Conservation (phyloP, 2,329 filamentous ascomycete species). For the Hypoxylon sp. region DNA sequence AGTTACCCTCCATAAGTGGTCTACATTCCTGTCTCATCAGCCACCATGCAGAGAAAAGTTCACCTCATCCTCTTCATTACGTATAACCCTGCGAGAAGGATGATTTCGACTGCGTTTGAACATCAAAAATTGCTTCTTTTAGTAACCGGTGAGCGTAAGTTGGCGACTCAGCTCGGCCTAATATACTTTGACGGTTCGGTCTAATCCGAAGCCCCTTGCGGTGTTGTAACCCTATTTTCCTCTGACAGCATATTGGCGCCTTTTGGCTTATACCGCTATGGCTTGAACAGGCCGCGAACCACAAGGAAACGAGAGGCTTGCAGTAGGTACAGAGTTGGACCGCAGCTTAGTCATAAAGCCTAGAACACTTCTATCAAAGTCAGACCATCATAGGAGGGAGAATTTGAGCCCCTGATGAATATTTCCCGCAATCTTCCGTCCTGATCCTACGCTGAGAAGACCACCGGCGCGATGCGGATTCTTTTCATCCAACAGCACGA, state of each 20-base stretch:
- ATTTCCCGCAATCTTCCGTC: slow-evolving; percentile 23
- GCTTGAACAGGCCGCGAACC: slow-evolving; percentile 37
- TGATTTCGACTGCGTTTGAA: slow-evolving; percentile 12
- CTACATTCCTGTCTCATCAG: slow-evolving; percentile 28
- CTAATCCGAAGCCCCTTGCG: slow-evolving; percentile 31
- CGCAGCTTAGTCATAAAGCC: slow-evolving; percentile 34
- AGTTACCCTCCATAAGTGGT: slow-evolving; percentile 1
- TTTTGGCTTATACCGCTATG: slow-evolving; percentile 30
- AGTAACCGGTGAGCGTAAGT: slow-evolving; percentile 32
- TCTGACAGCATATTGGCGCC: slow-evolving; percentile 24
- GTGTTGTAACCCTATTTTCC: slow-evolving; percentile 25
- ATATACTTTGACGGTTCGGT: slow-evolving; percentile 21
- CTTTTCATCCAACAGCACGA: slow-evolving; percentile 5
- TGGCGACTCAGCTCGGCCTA: slow-evolving; percentile 38
- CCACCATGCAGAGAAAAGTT: slow-evolving; percentile 30
- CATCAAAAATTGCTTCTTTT: slow-evolving; percentile 32
- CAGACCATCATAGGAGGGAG: slow-evolving; percentile 12
- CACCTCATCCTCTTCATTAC: slow-evolving; percentile 25
- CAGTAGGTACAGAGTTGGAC: slow-evolving; percentile 5
- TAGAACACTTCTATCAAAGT: slow-evolving; percentile 18
- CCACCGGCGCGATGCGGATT: slow-evolving; percentile 8
- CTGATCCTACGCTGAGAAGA: slow-evolving; percentile 15
- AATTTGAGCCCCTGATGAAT: slow-evolving; percentile 1
- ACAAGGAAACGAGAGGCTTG: slow-evolving; percentile 20
- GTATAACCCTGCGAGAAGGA: slow-evolving; percentile 22